Base-by-base conservation (phyloP, 1,284 basidiomycete genomes). In the Omphalotus olearius region DNA sequence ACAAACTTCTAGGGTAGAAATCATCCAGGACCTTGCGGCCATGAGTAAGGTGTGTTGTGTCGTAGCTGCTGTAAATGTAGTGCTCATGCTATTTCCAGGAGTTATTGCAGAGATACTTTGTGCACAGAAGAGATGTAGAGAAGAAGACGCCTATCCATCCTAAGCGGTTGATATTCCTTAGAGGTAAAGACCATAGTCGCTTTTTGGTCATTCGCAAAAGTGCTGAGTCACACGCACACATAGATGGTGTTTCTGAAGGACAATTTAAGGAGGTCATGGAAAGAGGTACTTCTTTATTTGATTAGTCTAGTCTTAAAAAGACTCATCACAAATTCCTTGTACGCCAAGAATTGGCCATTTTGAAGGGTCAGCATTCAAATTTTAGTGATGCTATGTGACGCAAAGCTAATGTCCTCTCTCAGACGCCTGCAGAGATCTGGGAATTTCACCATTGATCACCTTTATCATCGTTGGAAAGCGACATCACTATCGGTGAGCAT, bases 211-310 rank as follows among this genome's bases (percentile, higher is more conserved):
- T 30, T n/a, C 26, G 1, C 10, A 7, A 30, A 7, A 4, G 30
- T 7, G 2, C 30, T 33, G 9, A 33, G 9, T 33, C 30, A 41
- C 39, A 14, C 23, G n/a, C n/a, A 10, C 39, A 4, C 23, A 13
- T 46, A 85, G 87, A 90, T 60, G 88, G 88, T 60, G 88, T 90
- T 20, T 88, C 85, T 6, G 88, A 91, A 66, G 88, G 88, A 4
- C 85, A 90, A 57, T 90, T 90, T 62, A 70, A 75, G 53, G 75
- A 84, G 45, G 88, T 90, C 3, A 64, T 88, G 9, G 78, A 85
- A 33, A 33, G 9, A 33, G 30, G 30, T 33, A 33, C n/a, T n/a
- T n/a, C n/a, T n/a, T n/a, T n/a, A 13, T 13, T 33, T 33, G 4
- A 2, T 33, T 7, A 9, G 9, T 3, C 30, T 9, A 10, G 7